These are phyloP conservation scores for Biscogniauxia sp. DNA, from an alignment of 2,329 filamentous ascomycete species.

Conservation along the genomic window DNA sequence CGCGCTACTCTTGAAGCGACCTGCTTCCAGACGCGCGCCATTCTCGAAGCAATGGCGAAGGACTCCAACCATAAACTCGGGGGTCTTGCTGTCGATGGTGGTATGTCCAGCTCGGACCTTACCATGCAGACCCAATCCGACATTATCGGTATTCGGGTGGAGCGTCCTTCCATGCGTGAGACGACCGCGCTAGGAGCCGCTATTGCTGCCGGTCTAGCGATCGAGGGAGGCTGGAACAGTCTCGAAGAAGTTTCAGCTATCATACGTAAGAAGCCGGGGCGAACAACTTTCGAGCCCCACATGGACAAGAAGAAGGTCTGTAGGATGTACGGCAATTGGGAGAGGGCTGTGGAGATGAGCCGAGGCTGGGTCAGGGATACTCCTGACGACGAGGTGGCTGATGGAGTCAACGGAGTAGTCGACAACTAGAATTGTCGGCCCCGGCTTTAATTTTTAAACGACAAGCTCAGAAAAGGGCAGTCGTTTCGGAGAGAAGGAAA, in stretches of 20 bases:
- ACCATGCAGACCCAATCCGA: constrained; percentile 93
- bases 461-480: too few species aligned
- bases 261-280: constrained; percentile 60
- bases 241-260: constrained; percentile 72
- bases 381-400: constrained; percentile 22
- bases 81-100: constrained; percentile 80
- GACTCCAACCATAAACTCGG: constrained; percentile 75
- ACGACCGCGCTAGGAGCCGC: constrained; percentile 86
- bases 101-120: constrained; percentile 83
- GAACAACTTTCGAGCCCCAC: constrained; percentile 67
- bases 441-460: too few species aligned
- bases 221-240: constrained; percentile 70
- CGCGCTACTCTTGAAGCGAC: constrained; percentile 87
- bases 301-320: constrained; percentile 45
- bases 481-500: too few species aligned
- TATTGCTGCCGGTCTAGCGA: constrained; percentile 81
- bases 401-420: not conserved
- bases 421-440: not conserved
- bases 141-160: constrained; percentile 76
- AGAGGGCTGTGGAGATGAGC: constrained; percentile 59
- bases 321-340: constrained; percentile 52
- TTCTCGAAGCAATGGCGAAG: constrained; percentile 86
- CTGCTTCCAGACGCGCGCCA: constrained; percentile 90
- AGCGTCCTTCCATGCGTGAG: constrained; percentile 84
- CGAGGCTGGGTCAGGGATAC: constrained; percentile 48